phyloP scores from a whole-genome alignment of 768 basidiomycete genomes.

The Tulasnella sp. region DNA sequence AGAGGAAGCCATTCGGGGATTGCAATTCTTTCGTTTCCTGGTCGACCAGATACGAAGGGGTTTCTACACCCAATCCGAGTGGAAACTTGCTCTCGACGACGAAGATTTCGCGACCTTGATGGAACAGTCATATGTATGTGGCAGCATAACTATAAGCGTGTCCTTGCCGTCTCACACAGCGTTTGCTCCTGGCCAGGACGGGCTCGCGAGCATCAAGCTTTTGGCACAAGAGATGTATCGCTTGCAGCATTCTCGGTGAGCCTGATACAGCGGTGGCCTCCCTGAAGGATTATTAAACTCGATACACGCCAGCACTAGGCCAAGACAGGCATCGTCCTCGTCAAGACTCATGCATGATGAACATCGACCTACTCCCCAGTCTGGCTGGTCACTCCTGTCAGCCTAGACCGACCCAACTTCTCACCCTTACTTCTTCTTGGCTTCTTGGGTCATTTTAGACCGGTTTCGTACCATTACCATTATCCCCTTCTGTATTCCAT shows the following conservation, averaged over 20 bases:
- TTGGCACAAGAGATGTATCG: background rate
- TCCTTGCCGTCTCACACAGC: background rate
- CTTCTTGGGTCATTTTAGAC: background rate
- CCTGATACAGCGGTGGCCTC: background rate
- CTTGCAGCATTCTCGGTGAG: background rate
- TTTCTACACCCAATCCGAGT: background rate
- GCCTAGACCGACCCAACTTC: background rate
- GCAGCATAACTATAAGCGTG: background rate
- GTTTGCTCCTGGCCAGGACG: background rate
- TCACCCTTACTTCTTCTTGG: background rate
- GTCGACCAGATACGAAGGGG: background rate
- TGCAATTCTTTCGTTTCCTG: background rate
- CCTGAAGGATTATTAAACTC: background rate
- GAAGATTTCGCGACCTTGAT: background rate
- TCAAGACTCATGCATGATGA: background rate
- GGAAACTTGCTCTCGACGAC: background rate
- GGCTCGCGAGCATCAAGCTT: background rate
- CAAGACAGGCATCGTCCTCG: background rate
- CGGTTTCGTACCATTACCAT: background rate
- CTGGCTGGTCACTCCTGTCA: background rate
- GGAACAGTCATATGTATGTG: background rate
- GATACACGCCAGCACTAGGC: background rate
- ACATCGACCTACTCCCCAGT: background rate
- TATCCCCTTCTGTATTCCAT: background rate
- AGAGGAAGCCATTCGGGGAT: background rate